phyloP scores from a whole-genome alignment of 139 green algal genomes.

The Choricystis sp. region DNA sequence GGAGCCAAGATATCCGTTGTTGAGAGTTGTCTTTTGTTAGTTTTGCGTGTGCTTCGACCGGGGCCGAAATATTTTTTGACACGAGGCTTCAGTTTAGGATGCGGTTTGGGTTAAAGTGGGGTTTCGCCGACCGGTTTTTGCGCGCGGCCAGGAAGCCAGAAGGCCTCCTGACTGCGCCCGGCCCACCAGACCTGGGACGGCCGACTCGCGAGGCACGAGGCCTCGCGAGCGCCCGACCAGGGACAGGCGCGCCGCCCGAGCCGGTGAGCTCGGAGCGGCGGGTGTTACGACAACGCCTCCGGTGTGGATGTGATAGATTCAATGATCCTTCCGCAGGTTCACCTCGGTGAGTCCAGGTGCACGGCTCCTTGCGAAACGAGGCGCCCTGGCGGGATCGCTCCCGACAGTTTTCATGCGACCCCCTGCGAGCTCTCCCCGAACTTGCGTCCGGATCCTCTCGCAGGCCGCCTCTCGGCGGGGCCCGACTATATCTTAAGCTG shows the following conservation, averaged over 20 bases:
- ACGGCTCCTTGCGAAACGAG: no score
- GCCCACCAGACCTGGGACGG: slow-evolving; percentile 2
- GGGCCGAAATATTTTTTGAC: background rate
- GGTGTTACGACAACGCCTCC: slow-evolving; percentile 7
- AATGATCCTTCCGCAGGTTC: slow-evolving; percentile 69
- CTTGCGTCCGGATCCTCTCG: background rate
- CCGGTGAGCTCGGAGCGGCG: slow-evolving; percentile 6
- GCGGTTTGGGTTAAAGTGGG: slow-evolving; percentile 9
- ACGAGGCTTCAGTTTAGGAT: slow-evolving; percentile 15
- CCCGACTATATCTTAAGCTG: slow-evolving; percentile 6
- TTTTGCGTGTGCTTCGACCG: background rate
- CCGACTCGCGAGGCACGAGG: background rate
- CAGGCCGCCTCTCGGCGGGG: background rate
- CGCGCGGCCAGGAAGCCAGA: background rate
- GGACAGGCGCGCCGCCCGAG: slow-evolving; percentile 2
- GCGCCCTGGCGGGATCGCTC: background rate
- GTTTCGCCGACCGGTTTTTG: background rate
- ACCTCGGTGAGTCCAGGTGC: slow-evolving; percentile 21
- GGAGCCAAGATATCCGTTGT: slow-evolving; percentile 78
- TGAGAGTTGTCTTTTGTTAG: slow-evolving; percentile 61
- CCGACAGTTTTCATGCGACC: background rate
- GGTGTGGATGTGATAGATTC: slow-evolving; percentile 34
- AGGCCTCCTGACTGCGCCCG: background rate
- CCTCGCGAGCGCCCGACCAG: background rate
- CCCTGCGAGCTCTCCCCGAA: background rate